Conservation (phyloP, 768 basidiomycete species). For the Phylloporus scabripes region DNA sequence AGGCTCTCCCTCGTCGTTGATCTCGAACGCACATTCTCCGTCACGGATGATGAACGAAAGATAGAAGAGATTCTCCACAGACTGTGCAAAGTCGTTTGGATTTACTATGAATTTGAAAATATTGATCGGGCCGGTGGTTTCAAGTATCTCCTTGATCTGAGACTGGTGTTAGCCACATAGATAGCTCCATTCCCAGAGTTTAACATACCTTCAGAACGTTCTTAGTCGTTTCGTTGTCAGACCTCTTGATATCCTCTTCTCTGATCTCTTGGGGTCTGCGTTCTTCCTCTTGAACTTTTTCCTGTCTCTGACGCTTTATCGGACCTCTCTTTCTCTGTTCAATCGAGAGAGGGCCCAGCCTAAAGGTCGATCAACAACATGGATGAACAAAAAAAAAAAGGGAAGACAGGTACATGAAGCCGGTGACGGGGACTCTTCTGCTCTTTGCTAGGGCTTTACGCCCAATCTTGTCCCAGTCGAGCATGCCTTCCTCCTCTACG, state of each 20-base stretch:
- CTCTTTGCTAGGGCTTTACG: conserved; percentile 78
- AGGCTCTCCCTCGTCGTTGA: conserved; percentile 62
- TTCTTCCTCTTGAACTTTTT: conserved; percentile 66
- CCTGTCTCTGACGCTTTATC: conserved; percentile 58
- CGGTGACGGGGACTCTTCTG: conserved; percentile 70
- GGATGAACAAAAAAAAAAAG: neutral
- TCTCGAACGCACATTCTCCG: conserved; percentile 71
- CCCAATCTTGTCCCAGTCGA: conserved; percentile 86
- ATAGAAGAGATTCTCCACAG: conserved; percentile 95
- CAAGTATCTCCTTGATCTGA: conserved; percentile 61
- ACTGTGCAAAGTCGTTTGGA: conserved; percentile 86
- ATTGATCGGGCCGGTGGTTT: conserved; percentile 51
- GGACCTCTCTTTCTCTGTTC: conserved; percentile 74
- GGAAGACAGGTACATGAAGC: conserved; percentile 70
- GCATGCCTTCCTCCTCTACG: conserved; percentile 40
- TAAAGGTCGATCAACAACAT: conserved; percentile 32
- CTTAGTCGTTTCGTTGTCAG: conserved; percentile 85
- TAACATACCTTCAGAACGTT: conserved; percentile 66
- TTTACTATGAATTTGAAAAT: conserved; percentile 87
- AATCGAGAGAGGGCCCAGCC: conserved; percentile 86
- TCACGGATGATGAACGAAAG: conserved; percentile 89
- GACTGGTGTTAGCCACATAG: neutral
- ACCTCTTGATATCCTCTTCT: conserved; percentile 77
- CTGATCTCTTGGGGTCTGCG: conserved; percentile 73
- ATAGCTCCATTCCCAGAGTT: neutral